phyloP scores from a whole-genome alignment of 305 asterid genomes.

The Withania somnifera region DNA sequence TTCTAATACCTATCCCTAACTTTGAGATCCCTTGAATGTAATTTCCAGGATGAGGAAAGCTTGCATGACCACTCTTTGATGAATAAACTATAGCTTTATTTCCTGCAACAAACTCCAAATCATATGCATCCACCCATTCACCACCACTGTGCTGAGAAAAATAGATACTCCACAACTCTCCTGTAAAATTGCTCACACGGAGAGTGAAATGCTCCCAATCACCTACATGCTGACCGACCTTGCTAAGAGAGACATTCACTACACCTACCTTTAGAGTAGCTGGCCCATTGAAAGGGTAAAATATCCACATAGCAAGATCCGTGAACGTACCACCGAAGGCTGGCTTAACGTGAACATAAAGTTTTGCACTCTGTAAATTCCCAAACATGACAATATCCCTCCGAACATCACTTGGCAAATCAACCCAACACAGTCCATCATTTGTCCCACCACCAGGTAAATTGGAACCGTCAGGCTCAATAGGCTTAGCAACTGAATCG shows the following conservation, averaged over 20 bases:
- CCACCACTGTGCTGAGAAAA: constrained; percentile 96
- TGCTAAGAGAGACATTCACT: constrained; percentile 40
- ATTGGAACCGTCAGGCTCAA: constrained; percentile 57
- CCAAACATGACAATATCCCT: constrained; percentile 42
- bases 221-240: constrained; percentile 76
- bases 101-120: constrained; percentile 62
- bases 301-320: constrained; percentile 77
- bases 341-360: constrained; percentile 75
- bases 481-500: constrained; percentile 24
- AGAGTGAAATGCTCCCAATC: constrained; percentile 96
- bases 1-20: constrained; percentile 75
- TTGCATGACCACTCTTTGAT: constrained; percentile 69
- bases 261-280: constrained; percentile 64
- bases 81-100: constrained; percentile 65
- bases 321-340: constrained; percentile 81
- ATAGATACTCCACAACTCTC: constrained; percentile 82
- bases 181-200: constrained; percentile 65
- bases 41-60: constrained; percentile 71
- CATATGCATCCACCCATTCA: constrained; percentile 54
- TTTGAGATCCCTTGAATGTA: constrained; percentile 65
- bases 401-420: constrained; percentile 42
- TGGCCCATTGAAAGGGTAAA: constrained; percentile 89
- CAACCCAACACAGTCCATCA: constrained; percentile 72
- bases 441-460: constrained; percentile 67
- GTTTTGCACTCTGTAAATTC: constrained; percentile 54